Evolutionary conservation across 371 early-diverging fungal species (phyloP), one percentile per base, ranked within the genome.

Genomic region (Mucor ambiguus): DNA sequence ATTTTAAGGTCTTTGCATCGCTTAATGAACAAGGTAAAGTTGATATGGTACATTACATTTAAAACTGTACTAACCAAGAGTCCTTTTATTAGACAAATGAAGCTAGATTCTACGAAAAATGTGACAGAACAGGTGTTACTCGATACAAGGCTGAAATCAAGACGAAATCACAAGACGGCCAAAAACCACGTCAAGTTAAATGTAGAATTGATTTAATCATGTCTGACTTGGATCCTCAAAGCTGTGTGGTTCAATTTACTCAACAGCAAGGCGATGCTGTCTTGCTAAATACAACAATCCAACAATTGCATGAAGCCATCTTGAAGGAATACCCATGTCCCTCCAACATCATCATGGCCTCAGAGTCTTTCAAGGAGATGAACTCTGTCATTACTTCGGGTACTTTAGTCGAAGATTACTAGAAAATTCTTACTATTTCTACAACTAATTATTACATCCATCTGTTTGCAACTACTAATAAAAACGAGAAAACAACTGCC

Each of bases 111-210:
- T 81, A 81, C 59, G 78, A 81, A 66, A 81, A 81, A 58, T 61
- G 63, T 12, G 78, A 78, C 44, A 73, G 76, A 32, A 35, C 71
- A 43, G 81, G 78, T 18, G 18, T 32, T 14, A 63, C 69, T 35
- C 73, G 81, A 4, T 81, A 78, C 63, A 81, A 81, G 64, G 69
- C 73, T 9, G 81, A 81, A 44, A 81, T 81, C 52, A 78, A 74
- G 54, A 64, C 65, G 24, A 72, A 75, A 30, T 18, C 59, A n/a
- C 24, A 59, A 26, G 61, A 71, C 37, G 67, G 64, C 4, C 59
- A 56, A 22, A 76, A 75, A 59, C 20, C 32, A 38, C 74, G 76
- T 18, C 81, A 81, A 71, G 78, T 81, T 22, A 81, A 81, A 60
- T 81, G 81, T 58, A 71, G 78, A 61, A 71, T 81, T 68, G 81